Base-by-base conservation (phyloP, 164 flowering plant genomes). In the Kalanchoe fedtschenkoi region DNA sequence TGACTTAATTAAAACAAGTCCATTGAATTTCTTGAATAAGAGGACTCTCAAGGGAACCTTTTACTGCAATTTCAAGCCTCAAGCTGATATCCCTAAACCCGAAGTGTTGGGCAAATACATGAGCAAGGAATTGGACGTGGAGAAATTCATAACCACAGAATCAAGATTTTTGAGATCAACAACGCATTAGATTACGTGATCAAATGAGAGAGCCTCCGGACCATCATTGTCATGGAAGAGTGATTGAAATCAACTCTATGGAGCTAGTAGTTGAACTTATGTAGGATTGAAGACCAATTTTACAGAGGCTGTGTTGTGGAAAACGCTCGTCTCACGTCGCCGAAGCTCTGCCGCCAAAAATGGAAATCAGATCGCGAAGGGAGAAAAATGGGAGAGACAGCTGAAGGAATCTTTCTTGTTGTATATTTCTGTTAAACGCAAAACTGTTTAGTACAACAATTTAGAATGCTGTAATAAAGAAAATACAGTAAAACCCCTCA, bases 161-260 rank as follows among this genome's bases (percentile, higher is more conserved):
- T 86, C 11, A 68, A 84, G 0, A 84, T 86, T 74, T 67, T 77
- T 4, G 83, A 86, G 67, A 84, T 86, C 67, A 86, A 84, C 81
- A 84, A 81, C 55, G 84, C 86, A 8, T 86, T 86, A 46, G 92
- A 81, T 0, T 76, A 67, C 68, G 82, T 84, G 89, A 70, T 78
- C 43, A 14, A 61, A 21, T 86, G 89, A 35, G 75, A 79, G 16
- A 34, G 82, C 35, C 70, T 81, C n/a, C 77, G 89, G 9, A 81
- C 83, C 78, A 84, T 82, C 28, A 86, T 86, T 51, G 56, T 70
- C 44, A 72, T 76, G 82, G 73, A 70, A 3, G 46, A 42, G 46
- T 42, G 21, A 42, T 10, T 14, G 6, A 15, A 14, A 11, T 17
- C 46, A 42, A 15, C 17, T 42, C 46, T 13, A 8, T 41, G 14